Conservation (phyloP, 768 basidiomycete species). For the Termitomyces eurrhizus region DNA sequence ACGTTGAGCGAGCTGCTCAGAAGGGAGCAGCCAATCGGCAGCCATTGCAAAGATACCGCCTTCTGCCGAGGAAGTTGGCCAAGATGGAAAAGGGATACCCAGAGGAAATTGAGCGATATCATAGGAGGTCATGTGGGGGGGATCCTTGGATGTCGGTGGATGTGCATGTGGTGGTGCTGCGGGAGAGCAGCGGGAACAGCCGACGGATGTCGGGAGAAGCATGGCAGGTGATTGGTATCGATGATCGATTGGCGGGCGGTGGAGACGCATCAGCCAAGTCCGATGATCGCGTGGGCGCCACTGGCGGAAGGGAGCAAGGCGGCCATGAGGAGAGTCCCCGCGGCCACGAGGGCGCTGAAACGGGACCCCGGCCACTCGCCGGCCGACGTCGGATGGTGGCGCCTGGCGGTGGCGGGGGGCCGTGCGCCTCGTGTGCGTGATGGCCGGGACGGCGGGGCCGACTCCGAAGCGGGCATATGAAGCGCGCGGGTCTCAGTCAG, state of each 20-base stretch:
- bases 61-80: too few species aligned
- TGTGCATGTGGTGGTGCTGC: too few species aligned
- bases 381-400: background rate
- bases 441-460: slow-evolving; percentile 21
- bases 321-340: background rate
- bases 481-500: background rate
- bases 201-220: background rate
- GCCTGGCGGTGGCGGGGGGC: slow-evolving; percentile 11
- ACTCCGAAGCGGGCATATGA: slow-evolving; percentile 13
- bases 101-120: too few species aligned
- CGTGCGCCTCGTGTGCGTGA: slow-evolving; percentile 19
- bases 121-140: too few species aligned
- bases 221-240: background rate
- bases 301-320: too few species aligned
- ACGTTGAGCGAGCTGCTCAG: too few species aligned
- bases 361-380: background rate
- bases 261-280: background rate
- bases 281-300: background rate
- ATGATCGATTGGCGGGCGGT: background rate
- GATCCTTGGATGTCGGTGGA: too few species aligned
- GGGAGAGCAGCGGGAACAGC: too few species aligned
- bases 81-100: too few species aligned
- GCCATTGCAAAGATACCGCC: too few species aligned
- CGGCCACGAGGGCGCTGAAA: background rate
- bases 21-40: too few species aligned